Base-by-base conservation (phyloP, 352 stramenopile genomes). In the Pythium insidiosum region DNA sequence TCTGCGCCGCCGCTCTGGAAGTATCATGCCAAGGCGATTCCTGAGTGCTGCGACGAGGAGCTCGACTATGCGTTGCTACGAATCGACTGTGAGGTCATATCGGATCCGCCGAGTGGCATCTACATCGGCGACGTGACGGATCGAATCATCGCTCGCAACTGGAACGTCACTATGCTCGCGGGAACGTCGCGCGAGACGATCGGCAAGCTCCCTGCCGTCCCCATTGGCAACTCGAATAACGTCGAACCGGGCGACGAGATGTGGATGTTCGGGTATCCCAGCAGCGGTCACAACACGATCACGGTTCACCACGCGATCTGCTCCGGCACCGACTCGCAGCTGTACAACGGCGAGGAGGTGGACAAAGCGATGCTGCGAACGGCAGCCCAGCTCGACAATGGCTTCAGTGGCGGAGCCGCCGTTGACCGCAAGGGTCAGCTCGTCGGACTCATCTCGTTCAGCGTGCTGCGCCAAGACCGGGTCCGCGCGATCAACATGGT, bases 261-360 rank as follows among this genome's bases (percentile, higher is more conserved):
- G 78, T 93, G 81, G 81, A 93, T 93, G 81, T 93, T 93, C 65
- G 81, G 81, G 9, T 93, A 93, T 42, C 81, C 81, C 16, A 93
- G 81, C 56, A 89, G 75, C 35, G 81, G 81, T 16, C 81, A 93
- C 64, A 93, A 93, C 53, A 93, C 81, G 19, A 93, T 93, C 60
- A 93, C 81, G 2, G 81, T 93, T 44, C 81, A 93, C 53, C 78
- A 90, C 46, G 81, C 81, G n/a, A 93, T 93, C 47, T 93, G 81
- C 53, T 93, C 81, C 3, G 81, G 81, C 37, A 93, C 81, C 21
- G 81, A 93, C 51, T 89, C 77, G 43, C 81, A 93, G 59, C 60
- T 89, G 23, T 93, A 89, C 50, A 68, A 90, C 33, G 76, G 75
- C 35, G 72, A 88, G 52, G 81, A 93, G 54, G 72, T 93, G 6